Evolutionary conservation across 495 filamentous ascomycete species (phyloP), one percentile per base, ranked within the genome.

Genomic region (Chaetomium tenue): DNA sequence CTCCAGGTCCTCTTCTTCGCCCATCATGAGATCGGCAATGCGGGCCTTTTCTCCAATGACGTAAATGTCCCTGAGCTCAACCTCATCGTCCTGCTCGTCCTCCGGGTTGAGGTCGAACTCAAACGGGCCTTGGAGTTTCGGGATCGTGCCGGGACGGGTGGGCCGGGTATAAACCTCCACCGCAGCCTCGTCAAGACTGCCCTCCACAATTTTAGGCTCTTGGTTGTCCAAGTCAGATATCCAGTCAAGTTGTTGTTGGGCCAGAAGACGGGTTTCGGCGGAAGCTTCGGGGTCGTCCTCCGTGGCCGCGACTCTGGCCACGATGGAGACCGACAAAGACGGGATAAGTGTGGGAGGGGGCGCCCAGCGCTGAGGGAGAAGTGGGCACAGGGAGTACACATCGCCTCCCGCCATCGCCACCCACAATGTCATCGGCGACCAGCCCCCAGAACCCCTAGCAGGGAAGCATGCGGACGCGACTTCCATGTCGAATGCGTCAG

Each of bases 351-450:
- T 87, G 2, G 88, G 82, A 18, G 89, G 85, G n/a, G 89, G 87
- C 56, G 88, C 82, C 91, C 91, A 97, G 68, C 86, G 91, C 16
- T 83, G 83, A 5, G 92, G 92, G 30, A 97, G 76, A 5, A 96
- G 81, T 12, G 92, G 92, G 73, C 92, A 96, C n/a, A 97, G 77
- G 9, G 91, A 90, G 68, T 97, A 96, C 9, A 96, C 83, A 68
- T 95, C 92, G 5, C 92, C 92, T 28, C 89, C 88, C 40, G 80
- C 82, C 91, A 96, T 97, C 18, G 90, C 91, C 51, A 96, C 77
- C 91, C 91, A 97, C 20, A 97, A 77, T 3, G 92, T 95, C 91
- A 94, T 96, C 16, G 90, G 82, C 8, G 90, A 88, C 92, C 92
- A 97, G 33, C 88, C 88, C 68, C 90, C 86, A 58, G 92, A 90